Evolutionary conservation across 495 filamentous ascomycete genomes (phyloP).

Genomic region (Sabuloglossum arenarium): DNA sequence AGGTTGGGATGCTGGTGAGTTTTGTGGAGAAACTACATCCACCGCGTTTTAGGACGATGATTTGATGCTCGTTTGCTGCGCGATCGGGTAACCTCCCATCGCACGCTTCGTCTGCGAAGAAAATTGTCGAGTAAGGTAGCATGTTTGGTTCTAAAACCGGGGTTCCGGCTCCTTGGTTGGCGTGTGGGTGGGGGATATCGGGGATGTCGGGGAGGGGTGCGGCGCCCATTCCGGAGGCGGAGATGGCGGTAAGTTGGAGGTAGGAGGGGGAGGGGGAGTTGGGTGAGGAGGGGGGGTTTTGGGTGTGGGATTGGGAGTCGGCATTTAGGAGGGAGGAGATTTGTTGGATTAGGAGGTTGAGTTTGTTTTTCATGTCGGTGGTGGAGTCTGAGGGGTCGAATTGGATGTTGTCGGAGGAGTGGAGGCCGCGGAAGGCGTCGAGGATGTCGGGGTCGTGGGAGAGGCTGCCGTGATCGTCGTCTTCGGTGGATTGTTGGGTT

Average conservation of each 20-base stretch:
- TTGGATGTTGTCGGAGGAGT: background rate
- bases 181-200: slow-evolving; percentile 27
- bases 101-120: slow-evolving; percentile 52
- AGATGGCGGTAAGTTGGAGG: slow-evolving; percentile 40
- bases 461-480: background rate
- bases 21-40: slow-evolving; percentile 73
- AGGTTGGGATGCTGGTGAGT: slow-evolving; percentile 61
- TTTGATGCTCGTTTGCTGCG: slow-evolving; percentile 43
- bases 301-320: slow-evolving; percentile 7
- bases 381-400: background rate
- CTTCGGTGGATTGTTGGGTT: background rate
- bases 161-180: no score
- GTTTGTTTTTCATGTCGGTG: slow-evolving; percentile 8
- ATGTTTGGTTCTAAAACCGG: background rate
- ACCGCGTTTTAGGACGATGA: slow-evolving; percentile 69
- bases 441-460: background rate
- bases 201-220: slow-evolving; percentile 48
- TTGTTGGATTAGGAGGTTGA: slow-evolving; percentile 36
- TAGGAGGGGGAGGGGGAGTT: background rate
- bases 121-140: slow-evolving; percentile 47
- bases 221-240: slow-evolving; percentile 54
- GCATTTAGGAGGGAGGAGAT: slow-evolving; percentile 33
- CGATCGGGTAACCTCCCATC: slow-evolving; percentile 34
- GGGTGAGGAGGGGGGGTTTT: background rate
- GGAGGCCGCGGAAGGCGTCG: background rate